Evolutionary conservation across 108 stramenopile genomes (phyloP), one percentile per base, ranked within the genome.

Genomic region (Chaetoceros tenuissimus): DNA sequence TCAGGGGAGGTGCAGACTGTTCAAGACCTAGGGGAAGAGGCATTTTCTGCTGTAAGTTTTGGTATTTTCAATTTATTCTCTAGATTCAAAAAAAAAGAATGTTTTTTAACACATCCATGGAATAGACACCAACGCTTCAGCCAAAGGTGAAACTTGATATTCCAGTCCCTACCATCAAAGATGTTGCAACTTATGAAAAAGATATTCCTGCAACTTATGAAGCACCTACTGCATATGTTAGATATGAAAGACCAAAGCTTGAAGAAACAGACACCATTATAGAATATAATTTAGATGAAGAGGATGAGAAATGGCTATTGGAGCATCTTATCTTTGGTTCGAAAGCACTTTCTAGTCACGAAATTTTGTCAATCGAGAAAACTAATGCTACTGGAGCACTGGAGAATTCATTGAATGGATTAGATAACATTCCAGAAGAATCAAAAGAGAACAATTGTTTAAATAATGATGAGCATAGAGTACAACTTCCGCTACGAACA

Each of bases 281-380:
- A 0, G 84, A 90, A 58, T 90, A 90, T 67, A 74, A 84, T 28
- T 51, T 67, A 21, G 85, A 87, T 69, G 73, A 62, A 8, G 89
- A 92, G 31, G 89, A 92, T 64, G 86, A 92, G 59, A 59, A 31
- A 3, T 87, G 89, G 89, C 69, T 84, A 50, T 57, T 52, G 24
- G 69, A 72, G 21, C 80, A 87, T 71, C 21, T 49, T 30, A 73
- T 80, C n/a, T 91, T 91, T 60, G 89, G 89, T 13, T 68, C 74
- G 0, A 40, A 50, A 22, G 54, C 53, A 20, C 48, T 28, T 28
- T 46, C 62, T 1, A 30, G 29, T 16, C 63, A 24, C 19, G 57
- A 28, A 8, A 64, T 17, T 13, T 31, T 23, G 31, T 19, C 45
- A 43, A 51, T 43, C 27, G 60, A 69, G 24, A 26, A 56, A 24